Base-by-base conservation (phyloP, 2,329 filamentous ascomycete species). In the Botrytis deweyae region DNA sequence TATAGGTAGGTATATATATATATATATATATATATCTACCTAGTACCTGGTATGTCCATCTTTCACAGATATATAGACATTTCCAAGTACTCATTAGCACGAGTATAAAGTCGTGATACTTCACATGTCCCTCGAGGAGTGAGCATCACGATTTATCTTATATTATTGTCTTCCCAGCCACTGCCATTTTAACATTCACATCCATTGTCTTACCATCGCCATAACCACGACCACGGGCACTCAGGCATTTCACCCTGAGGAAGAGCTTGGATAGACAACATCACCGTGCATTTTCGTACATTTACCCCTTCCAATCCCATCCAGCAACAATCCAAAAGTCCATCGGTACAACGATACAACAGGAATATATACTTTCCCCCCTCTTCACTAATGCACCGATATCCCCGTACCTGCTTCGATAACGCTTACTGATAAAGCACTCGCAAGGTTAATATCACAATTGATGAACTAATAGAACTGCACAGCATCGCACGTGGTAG, bases 201-300 rank as follows among this genome's bases (percentile, higher is more conserved):
- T 33, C 33, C 33, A 42, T 42, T 63, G 25, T 29, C n/a, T 25
- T 25, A 46, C 25, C 36, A 33, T 44, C 44, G 20, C 18, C 25
- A 52, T n/a, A 5, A n/a, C 49, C 49, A 65, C 36, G 3, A 40
- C 59, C 42, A 44, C 25, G 49, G 10, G 3, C n/a, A 64, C 33
- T 5, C 25, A 38, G 38, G 20, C n/a, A 64, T 63, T 25, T 52
- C 12, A 42, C 66, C 36, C 36, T 44, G 63, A 58, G n/a, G 52
- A 81, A 66, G 58, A 70, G 67, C 67, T 61, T 55, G 67, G 67
- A 46, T 44, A 29, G 40, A 59, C 67, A 61, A 29, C 52, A 55
- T n/a, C 67, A 59, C 52, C 67, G 55, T 70, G 67, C 67, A 70
- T 70, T 38, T 69, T 36, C 49, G 16, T 33, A 20, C 29, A 38